Percentiles rank a stretch among this genome's conserved stretches.
Evolutionary conservation across 2,329 filamentous ascomycete genomes (phyloP).

Genomic region (Epichloe sibirici): DNA sequence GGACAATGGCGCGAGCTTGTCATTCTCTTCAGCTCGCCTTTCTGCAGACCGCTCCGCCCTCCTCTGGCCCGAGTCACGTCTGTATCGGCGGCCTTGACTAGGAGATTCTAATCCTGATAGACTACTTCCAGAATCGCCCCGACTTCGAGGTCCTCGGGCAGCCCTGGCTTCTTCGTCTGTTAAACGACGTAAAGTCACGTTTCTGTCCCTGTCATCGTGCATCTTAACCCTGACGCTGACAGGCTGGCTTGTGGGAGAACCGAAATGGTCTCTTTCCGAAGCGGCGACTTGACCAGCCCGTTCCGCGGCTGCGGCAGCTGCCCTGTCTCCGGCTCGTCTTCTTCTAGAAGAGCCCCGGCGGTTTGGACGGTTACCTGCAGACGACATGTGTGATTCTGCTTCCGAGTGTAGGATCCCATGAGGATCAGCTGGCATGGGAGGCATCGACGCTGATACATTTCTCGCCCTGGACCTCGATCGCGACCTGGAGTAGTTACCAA

Average conservation of each 20-base stretch:
- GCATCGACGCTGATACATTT: conserved; percentile 36
- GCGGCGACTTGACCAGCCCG: conserved; percentile 36
- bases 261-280: conserved; percentile 24
- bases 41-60: conserved; percentile 36
- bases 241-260: conserved; percentile 31
- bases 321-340: conserved; percentile 31
- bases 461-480: conserved; percentile 25
- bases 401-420: conserved; percentile 28
- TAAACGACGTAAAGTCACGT: conserved; percentile 48
- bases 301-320: conserved; percentile 35
- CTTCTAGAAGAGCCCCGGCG: conserved; percentile 34
- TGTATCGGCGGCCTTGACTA: conserved; percentile 33
- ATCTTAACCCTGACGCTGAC: conserved; percentile 48
- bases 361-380: conserved; percentile 23
- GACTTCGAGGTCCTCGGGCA: conserved; percentile 25
- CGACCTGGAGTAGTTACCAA: conserved; percentile 19
- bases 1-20: conserved; percentile 32
- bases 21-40: conserved; percentile 26
- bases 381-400: conserved; percentile 18
- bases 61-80: conserved; percentile 38
- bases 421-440: conserved; percentile 40
- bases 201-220: conserved; percentile 46
- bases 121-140: conserved; percentile 42
- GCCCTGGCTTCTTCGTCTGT: conserved; percentile 47
- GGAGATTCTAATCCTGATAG: conserved; percentile 44